Evolutionary conservation across 2,329 filamentous ascomycete species (phyloP), one percentile per base, ranked within the genome.

Genomic region (Rhinocladiella mackenziei): DNA sequence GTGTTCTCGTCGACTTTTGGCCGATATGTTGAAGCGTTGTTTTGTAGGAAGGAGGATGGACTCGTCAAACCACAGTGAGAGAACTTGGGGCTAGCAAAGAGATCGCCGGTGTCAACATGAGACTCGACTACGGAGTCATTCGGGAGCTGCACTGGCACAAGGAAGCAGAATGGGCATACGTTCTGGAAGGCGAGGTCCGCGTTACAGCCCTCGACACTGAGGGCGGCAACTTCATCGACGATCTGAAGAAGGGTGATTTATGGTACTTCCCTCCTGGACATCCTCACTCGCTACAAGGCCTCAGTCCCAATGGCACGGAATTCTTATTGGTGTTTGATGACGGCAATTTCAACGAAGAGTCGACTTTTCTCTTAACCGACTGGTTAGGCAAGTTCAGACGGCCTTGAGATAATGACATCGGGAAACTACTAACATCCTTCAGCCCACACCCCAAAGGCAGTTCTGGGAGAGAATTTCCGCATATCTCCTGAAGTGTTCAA

Each of bases 81-180:
- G 63, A 66, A 43, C 49, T 66, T 1, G 61, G 61, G 1, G 58
- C 57, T 6, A 64, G 62, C 22, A 75, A 78, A n/a, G 81, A 87
- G 60, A 74, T 89, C 32, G 84, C 84, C 2, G 80, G 81, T 29
- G 84, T 88, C 42, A 86, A 89, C 62, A 89, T 89, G 84, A 77
- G 84, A 8, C 76, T 89, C 2, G 83, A 82, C 28, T 67, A 78
- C 51, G 83, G 83, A 25, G 84, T 82, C 22, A 86, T 86, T 55
- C 81, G 84, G 19, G 84, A 89, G 62, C 71, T 89, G 6, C 84
- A 89, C 60, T 89, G 84, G 84, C 84, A 89, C 69, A 86, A 84
- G 56, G 81, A 86, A 61, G 83, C 82, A 26, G 84, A 89, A 59
- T 88, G 84, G 84, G 82, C 81, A 0, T 87, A 84, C 51, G 80